Evolutionary conservation across 139 green algal genomes (phyloP).

Genomic region (Trebouxia sp.): DNA sequence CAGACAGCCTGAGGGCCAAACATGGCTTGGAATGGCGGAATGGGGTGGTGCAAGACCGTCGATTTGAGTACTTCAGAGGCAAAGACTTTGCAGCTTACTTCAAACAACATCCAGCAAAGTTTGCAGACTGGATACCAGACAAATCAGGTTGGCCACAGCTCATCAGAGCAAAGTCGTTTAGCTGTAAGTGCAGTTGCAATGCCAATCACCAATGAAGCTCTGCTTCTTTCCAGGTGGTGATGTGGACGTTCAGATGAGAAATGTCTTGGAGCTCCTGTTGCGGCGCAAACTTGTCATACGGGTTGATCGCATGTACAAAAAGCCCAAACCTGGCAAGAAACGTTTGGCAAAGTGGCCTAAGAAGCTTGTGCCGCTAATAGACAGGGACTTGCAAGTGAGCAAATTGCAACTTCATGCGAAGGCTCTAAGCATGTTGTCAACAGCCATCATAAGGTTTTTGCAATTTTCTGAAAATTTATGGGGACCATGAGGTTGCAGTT

Average conservation of each 20-base stretch:
- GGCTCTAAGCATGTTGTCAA: too few species aligned
- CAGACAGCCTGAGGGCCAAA: slow-evolving; percentile 45
- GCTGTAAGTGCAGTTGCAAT: background rate
- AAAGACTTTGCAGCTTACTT: slow-evolving; percentile 38
- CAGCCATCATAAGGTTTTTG: too few species aligned
- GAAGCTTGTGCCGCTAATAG: slow-evolving; percentile 48
- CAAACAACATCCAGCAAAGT: slow-evolving; percentile 36
- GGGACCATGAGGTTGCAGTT: too few species aligned
- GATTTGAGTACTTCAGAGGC: slow-evolving; percentile 59
- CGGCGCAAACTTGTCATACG: slow-evolving; percentile 44
- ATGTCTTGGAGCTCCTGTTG: slow-evolving; percentile 46
- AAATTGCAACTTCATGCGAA: too few species aligned
- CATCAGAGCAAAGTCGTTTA: background rate
- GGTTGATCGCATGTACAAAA: slow-evolving; percentile 66
- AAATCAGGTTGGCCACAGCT: slow-evolving; percentile 7
- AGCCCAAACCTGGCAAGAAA: slow-evolving; percentile 70
- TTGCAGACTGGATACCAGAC: slow-evolving; percentile 18
- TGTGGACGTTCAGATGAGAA: slow-evolving; percentile 36
- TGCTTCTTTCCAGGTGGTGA: background rate
- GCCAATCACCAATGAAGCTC: too few species aligned
- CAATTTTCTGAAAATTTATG: too few species aligned
- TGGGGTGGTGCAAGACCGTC: slow-evolving; percentile 39
- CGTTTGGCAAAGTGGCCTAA: slow-evolving; percentile 70
- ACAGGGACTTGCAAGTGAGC: slow-evolving; percentile 8
- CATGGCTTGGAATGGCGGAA: slow-evolving; percentile 44